Evolutionary conservation across 257 asterid species (phyloP), one percentile per base, ranked within the genome.

Genomic region (Plantago elongata): DNA sequence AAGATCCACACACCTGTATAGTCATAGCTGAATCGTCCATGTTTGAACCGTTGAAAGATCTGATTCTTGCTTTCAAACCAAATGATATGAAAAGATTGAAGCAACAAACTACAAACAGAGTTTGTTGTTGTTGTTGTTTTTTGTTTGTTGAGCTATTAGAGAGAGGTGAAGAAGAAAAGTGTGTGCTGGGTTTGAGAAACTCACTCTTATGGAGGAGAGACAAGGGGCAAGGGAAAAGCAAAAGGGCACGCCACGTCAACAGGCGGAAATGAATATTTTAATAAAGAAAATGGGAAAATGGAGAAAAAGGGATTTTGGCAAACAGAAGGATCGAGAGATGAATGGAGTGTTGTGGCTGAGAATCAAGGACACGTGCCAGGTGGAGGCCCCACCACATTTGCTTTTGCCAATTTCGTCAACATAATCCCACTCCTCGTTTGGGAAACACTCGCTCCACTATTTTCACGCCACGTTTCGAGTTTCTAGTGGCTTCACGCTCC

Each of bases 301-400:
- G 40, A 34, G 40, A 34, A 34, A 34, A 34, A 34, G 40, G 40
- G 40, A 1, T 34, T 34, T 34, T 13, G 61, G 8, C 0, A 3
- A 56, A 65, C n/a, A 64, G 82, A 79, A 79, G 42, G 66, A 60
- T 72, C 78, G 80, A 82, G 84, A 84, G 82, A 71, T 77, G 71
- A 58, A 49, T 70, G 77, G 81, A 66, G 13, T 78, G 83, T 72
- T 81, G 97, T 89, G 95, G 97, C 83, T 81, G 57, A 62, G 55
- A 77, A 66, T 84, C 70, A 30, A 14, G 6, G 69, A 80, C 89
- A 84, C 88, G 88, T 86, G 97, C 88, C 75, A 18, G 10, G 70
- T 52, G 81, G 77, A 82, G 71, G 74, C 58, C 34, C 56, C 56
- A 51, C 30, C 55, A 18, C 55, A 13, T 50, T 50, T 50, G 40